Evolutionary conservation across 768 basidiomycete species (phyloP).

Genomic region (Pleurotus tuber-regium): DNA sequence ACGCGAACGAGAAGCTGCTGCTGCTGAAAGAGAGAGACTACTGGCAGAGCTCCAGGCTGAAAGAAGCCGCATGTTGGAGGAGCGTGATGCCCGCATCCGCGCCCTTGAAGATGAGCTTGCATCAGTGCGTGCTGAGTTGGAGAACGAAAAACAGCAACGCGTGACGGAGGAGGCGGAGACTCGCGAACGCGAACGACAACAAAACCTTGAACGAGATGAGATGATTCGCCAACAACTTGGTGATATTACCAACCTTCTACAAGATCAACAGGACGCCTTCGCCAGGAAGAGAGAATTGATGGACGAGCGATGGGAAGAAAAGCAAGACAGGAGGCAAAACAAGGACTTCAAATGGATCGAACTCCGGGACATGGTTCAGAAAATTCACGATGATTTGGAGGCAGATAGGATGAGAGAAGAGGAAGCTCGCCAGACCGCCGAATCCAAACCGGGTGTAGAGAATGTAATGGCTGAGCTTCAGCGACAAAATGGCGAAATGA

Average conservation of each 20-base stretch:
- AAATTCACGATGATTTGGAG: constrained; percentile 54
- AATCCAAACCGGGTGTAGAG: constrained; percentile 62
- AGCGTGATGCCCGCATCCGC: constrained; percentile 52
- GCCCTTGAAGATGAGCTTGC: constrained; percentile 65
- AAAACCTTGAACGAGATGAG: constrained; percentile 59
- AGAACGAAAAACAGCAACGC: constrained; percentile 58
- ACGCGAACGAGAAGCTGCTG: constrained; percentile 50
- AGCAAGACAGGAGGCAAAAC: constrained; percentile 51
- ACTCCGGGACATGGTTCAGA: constrained; percentile 58
- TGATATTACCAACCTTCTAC: constrained; percentile 72
- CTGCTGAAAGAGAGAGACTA: constrained; percentile 52
- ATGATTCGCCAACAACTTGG: constrained; percentile 55
- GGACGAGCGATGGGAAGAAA: constrained; percentile 65
- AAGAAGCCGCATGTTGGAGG: constrained; percentile 41
- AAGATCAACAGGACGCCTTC: constrained; percentile 60
- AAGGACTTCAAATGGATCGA: constrained; percentile 59
- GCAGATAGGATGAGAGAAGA: constrained; percentile 49
- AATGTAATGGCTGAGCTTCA: constrained; percentile 57
- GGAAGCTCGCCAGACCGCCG: constrained; percentile 50
- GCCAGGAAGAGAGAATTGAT: constrained; percentile 56
- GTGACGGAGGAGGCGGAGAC: constrained; percentile 59
- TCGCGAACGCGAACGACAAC: constrained; percentile 57
- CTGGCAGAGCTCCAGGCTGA: constrained; percentile 50
- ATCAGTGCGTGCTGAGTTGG: constrained; percentile 54
- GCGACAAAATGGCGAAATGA: constrained; percentile 58